Base-by-base conservation (phyloP, 2,329 filamentous ascomycete genomes). In the Albophoma yamanashiensis region DNA sequence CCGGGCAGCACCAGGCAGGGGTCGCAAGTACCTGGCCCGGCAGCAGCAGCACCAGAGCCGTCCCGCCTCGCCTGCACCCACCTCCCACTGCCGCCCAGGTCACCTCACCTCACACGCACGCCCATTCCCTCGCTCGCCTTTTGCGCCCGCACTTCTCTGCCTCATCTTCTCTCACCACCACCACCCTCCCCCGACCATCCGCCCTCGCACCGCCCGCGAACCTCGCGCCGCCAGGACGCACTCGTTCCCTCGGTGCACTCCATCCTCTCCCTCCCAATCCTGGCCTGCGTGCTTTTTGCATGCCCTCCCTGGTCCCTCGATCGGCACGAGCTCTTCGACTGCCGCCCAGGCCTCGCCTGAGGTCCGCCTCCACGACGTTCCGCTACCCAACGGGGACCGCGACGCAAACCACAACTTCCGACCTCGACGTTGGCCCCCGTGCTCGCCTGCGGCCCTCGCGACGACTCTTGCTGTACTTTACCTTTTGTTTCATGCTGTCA, bases 281-380 rank as follows among this genome's bases (percentile, higher is more conserved):
- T 27, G 45, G 3, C 25, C 14, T 36, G 31, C 38, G 40, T 39
- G 36, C 22, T 9, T 7, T 7, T 38, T 43, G 45, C 50, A 38
- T 22, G 55, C 11, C 27, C 59, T 52, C 34, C 20, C 20, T 12
- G 40, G 50, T 40, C 34, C 27, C 22, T 59, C 53, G 39, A 43
- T 11, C 42, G 22, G 12, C 50, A 45, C 50, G 17, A 53, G n/a
- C 50, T n/a, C 31, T 36, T 17, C 50, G 39, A 40, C 59, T 27
- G 17, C 55, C 57, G 31, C 59, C 57, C 38, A 59, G 56, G 55
- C 47, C 38, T 34, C 45, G 39, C 36, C 36, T 34, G 39, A 31
- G 45, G 58, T 57, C 56, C 55, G 57, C 59, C 39, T 56, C 47
- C 56, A 57, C 61, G 57, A 61, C 59, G n/a, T 61, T 55, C 58